A percentile compares a stretch with the other conserved stretches of the same genome.
phyloP scores from a whole-genome alignment of 2,329 filamentous ascomycete species.

The Fusarium floridanum region DNA sequence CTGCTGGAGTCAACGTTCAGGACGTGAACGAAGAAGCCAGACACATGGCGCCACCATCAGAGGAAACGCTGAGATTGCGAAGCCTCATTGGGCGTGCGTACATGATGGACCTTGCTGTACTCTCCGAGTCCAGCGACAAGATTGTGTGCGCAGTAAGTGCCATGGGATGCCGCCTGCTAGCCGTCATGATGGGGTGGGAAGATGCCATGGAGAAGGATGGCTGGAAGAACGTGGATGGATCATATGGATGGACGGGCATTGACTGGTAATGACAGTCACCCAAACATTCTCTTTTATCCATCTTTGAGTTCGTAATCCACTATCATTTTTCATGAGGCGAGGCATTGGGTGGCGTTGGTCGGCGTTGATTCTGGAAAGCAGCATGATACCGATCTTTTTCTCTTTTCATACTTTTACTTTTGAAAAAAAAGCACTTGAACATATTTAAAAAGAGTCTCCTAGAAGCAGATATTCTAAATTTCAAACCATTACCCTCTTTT shows the following conservation, averaged over 20 bases:
- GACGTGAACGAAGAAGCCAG: slow-evolving; percentile 44
- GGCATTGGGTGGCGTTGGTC: slow-evolving; percentile 33
- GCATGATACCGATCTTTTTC: slow-evolving; percentile 27
- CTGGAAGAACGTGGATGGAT: slow-evolving; percentile 86
- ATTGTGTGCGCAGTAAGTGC: slow-evolving; percentile 84
- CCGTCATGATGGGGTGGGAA: slow-evolving; percentile 91
- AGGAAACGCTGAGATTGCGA: slow-evolving; percentile 74
- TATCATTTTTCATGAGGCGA: slow-evolving; percentile 9
- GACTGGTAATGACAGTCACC: slow-evolving; percentile 45
- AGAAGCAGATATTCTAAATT: neutral
- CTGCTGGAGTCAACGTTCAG: slow-evolving; percentile 43
- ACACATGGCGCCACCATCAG: slow-evolving; percentile 53
- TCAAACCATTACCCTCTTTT: neutral
- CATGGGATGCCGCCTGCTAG: slow-evolving; percentile 79
- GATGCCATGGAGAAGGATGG: slow-evolving; percentile 68
- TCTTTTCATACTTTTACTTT: slow-evolving; percentile 15
- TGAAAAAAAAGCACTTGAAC: neutral
- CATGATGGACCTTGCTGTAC: slow-evolving; percentile 81
- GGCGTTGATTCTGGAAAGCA: slow-evolving; percentile 33
- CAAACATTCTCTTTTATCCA: neutral
- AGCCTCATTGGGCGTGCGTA: slow-evolving; percentile 85
- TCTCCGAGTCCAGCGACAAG: slow-evolving; percentile 75
- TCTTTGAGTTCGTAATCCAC: slow-evolving; percentile 5
- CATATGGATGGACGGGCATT: slow-evolving; percentile 70
- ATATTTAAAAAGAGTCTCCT: neutral